Conservation (phyloP, 495 filamentous ascomycete genomes). For the Podospora bellae-mahoneyi region DNA sequence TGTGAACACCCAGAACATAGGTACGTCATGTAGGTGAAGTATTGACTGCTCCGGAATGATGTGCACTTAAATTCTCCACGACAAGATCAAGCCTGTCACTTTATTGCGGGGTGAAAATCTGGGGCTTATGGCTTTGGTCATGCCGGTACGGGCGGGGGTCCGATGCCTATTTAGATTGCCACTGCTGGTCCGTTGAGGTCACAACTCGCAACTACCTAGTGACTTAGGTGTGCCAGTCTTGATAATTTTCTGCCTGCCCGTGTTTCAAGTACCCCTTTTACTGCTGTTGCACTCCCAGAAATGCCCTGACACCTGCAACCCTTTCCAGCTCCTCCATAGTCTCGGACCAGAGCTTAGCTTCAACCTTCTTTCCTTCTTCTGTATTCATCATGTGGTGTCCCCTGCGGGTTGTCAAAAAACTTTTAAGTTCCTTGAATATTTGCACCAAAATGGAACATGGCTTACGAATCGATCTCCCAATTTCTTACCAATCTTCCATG, state of each 20-base stretch:
- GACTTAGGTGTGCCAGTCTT: too few relatives aligned
- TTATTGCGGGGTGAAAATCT: neutral
- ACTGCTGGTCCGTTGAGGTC: conserved; percentile 32
- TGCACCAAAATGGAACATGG: neutral
- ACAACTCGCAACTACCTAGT: conserved; percentile 22
- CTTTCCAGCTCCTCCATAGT: neutral
- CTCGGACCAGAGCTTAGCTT: neutral
- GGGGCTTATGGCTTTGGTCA: conserved; percentile 7
- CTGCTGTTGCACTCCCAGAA: neutral
- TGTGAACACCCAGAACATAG: too few relatives aligned
- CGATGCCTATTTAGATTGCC: conserved; percentile 32
- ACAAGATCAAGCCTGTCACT: neutral
- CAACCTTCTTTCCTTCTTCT: neutral
- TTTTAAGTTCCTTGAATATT: neutral
- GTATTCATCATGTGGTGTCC: neutral
- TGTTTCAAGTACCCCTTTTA: neutral
- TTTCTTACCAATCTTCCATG: neutral
- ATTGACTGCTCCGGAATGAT: neutral
- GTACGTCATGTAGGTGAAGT: too few relatives aligned
- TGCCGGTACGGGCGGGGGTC: conserved; percentile 13
- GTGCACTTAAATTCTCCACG: conserved; percentile 3
- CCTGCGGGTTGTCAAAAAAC: neutral
- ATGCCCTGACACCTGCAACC: neutral
- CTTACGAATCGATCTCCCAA: neutral
- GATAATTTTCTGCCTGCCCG: too few relatives aligned